Conservation (phyloP, 177 flowering plant genomes). For the Telopea speciosissima region DNA sequence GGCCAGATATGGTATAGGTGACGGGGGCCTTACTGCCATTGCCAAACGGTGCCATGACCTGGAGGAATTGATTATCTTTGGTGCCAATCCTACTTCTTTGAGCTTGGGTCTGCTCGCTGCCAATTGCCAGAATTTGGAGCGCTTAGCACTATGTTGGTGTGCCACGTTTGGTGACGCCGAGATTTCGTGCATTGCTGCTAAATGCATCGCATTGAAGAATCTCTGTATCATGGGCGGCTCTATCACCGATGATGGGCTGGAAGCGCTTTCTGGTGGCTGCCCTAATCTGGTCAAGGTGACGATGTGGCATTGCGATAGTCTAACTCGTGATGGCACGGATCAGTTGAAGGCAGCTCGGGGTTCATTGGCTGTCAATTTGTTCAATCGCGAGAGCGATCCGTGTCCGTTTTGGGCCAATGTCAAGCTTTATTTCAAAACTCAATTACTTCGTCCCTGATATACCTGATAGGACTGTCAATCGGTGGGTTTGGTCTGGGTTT, state of each 20-base stretch:
- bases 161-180: conserved; percentile 65
- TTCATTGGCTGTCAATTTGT: conserved; percentile 49
- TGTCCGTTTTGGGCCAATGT: no score
- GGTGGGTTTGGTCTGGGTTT: no score
- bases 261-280: conserved; percentile 70
- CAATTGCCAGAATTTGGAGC: conserved; percentile 52
- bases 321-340: conserved; percentile 46
- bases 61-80: conserved; percentile 69
- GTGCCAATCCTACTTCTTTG: conserved; percentile 53
- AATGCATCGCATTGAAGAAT: conserved; percentile 67
- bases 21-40: conserved; percentile 59
- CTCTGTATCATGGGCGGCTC: conserved; percentile 75
- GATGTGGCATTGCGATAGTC: conserved; percentile 74
- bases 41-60: conserved; percentile 49
- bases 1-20: conserved; percentile 67
- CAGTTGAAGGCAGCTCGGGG: conserved; percentile 47
- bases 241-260: conserved; percentile 50
- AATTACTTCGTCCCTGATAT: no score
- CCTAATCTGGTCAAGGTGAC: conserved; percentile 78
- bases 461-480: no score
- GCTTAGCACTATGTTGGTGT: conserved; percentile 79
- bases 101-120: conserved; percentile 50
- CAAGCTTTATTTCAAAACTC: no score
- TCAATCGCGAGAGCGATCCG: conserved; percentile 33
- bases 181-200: conserved; percentile 57